Conservation (phyloP, 2,329 filamentous ascomycete species). For the Scedosporium minutisporum region DNA sequence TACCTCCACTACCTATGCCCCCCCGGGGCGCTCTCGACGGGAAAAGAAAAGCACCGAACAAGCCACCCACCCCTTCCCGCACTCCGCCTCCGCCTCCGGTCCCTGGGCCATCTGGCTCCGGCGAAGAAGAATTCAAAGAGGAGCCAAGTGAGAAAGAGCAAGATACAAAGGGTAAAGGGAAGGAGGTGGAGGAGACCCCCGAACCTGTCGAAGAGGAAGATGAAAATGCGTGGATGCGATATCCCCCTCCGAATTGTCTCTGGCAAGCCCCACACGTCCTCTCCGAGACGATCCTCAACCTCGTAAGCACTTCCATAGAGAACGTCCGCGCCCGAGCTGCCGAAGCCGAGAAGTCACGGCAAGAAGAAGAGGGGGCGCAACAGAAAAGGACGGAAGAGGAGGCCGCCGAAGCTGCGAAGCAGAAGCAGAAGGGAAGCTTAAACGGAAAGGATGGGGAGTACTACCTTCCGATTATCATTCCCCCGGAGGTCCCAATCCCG, state of each 20-base stretch:
- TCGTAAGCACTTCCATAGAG: conserved; percentile 4
- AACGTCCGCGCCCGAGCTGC: conserved; percentile 1
- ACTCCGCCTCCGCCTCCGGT: not conserved
- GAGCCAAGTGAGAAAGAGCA: not conserved
- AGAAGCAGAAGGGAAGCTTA: conserved; percentile 14
- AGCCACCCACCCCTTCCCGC: not conserved
- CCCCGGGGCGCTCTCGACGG: not conserved
- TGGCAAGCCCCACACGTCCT: not conserved
- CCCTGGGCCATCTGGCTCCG: not conserved
- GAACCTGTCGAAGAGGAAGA: not conserved
- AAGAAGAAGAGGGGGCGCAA: not conserved
- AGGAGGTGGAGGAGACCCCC: not conserved
- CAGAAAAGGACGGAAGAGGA: conserved; percentile 12
- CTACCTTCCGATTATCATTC: conserved; percentile 25
- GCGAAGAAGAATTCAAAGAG: not conserved
- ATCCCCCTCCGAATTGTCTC: conserved; percentile 1
- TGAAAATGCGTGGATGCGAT: conserved; percentile 1
- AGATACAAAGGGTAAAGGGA: not conserved
- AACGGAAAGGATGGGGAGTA: conserved; percentile 22
- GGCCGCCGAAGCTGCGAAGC: conserved; percentile 12
- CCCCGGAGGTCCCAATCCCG: conserved; percentile 3
- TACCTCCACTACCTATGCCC: not conserved
- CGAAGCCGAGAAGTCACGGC: not conserved
- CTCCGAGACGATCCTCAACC: conserved; percentile 4
- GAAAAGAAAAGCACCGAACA: not conserved